phyloP scores from a whole-genome alignment of 495 filamentous ascomycete genomes.

The Cairneyella variabilis region DNA sequence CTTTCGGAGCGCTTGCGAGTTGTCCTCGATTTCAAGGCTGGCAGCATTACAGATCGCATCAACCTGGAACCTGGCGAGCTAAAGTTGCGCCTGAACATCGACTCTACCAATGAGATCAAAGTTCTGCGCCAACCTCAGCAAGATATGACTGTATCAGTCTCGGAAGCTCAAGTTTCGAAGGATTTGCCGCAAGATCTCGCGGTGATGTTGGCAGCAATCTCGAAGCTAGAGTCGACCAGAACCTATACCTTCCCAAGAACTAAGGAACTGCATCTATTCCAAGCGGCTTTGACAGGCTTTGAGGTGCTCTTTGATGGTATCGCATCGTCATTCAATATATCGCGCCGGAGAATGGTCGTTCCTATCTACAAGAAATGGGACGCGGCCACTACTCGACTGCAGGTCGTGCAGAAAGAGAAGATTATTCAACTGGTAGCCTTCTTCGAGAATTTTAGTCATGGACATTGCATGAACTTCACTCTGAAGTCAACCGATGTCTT shows the following conservation, averaged over 20 bases:
- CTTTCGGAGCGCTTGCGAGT: constrained; percentile 68
- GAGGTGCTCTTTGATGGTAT: constrained; percentile 69
- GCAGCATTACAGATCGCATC: constrained; percentile 69
- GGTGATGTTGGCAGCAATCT: constrained; percentile 44
- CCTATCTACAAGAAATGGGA: constrained; percentile 91
- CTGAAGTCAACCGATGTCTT: constrained; percentile 77
- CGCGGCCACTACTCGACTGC: constrained; percentile 66
- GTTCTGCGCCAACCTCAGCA: constrained; percentile 60
- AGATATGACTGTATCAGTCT: constrained; percentile 64
- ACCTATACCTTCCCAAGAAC: constrained; percentile 50
- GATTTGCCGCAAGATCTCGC: constrained; percentile 52
- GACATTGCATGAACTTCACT: constrained; percentile 80
- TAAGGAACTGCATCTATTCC: constrained; percentile 68
- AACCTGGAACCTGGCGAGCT: constrained; percentile 75
- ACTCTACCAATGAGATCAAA: constrained; percentile 47
- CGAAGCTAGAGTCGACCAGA: constrained; percentile 37
- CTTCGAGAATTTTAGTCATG: constrained; percentile 78
- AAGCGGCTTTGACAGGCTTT: constrained; percentile 74
- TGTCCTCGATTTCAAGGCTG: constrained; percentile 60
- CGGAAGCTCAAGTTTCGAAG: constrained; percentile 56
- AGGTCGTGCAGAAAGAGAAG: constrained; percentile 71
- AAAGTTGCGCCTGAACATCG: constrained; percentile 54
- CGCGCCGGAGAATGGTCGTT: constrained; percentile 82
- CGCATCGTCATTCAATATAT: constrained; percentile 71
- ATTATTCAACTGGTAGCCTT: constrained; percentile 74